Conservation (phyloP, 2,329 filamentous ascomycete species). For the Fusarium sp. region DNA sequence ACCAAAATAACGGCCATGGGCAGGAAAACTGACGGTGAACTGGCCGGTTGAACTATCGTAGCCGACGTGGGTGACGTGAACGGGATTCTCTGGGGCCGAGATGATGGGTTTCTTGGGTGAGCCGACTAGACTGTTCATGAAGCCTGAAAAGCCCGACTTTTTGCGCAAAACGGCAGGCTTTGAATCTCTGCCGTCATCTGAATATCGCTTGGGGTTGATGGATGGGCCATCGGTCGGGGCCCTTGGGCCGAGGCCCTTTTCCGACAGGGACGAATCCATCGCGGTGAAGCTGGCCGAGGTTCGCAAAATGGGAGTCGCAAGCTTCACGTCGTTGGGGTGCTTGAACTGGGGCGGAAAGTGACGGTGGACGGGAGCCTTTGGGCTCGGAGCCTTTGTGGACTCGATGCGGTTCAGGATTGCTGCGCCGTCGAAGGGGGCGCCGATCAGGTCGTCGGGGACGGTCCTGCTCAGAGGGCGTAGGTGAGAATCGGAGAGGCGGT, state of each 20-base stretch:
- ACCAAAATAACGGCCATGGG: slow-evolving; percentile 20
- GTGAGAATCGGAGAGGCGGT: slow-evolving; percentile 46
- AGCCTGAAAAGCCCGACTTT: slow-evolving; percentile 89
- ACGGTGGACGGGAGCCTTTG: slow-evolving; percentile 45
- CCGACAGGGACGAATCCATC: slow-evolving; percentile 55
- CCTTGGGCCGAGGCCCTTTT: slow-evolving; percentile 51
- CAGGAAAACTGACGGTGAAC: slow-evolving; percentile 79
- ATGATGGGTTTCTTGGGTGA: slow-evolving; percentile 93
- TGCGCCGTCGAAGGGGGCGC: slow-evolving; percentile 74
- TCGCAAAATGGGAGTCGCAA: slow-evolving; percentile 67
- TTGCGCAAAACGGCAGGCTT: slow-evolving; percentile 76
- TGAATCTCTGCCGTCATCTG: slow-evolving; percentile 78
- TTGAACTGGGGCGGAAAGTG: slow-evolving; percentile 55
- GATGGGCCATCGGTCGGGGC: slow-evolving; percentile 57
- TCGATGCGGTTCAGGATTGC: slow-evolving; percentile 72
- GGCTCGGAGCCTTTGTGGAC: slow-evolving; percentile 58
- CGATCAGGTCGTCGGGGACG: slow-evolving; percentile 69
- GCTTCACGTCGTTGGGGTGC: slow-evolving; percentile 66
- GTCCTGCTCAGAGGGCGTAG: slow-evolving; percentile 43
- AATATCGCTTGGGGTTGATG: slow-evolving; percentile 77
- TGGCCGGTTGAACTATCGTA: slow-evolving; percentile 97
- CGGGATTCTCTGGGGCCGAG: slow-evolving; percentile 96
- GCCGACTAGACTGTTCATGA: slow-evolving; percentile 85
- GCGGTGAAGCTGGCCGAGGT: slow-evolving; percentile 69
- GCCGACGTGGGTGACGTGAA: slow-evolving; percentile 97